A percentile compares a stretch with the other conserved stretches of the same genome.
phyloP scores from a whole-genome alignment of 495 filamentous ascomycete species.

The Cenococcum geophilum region DNA sequence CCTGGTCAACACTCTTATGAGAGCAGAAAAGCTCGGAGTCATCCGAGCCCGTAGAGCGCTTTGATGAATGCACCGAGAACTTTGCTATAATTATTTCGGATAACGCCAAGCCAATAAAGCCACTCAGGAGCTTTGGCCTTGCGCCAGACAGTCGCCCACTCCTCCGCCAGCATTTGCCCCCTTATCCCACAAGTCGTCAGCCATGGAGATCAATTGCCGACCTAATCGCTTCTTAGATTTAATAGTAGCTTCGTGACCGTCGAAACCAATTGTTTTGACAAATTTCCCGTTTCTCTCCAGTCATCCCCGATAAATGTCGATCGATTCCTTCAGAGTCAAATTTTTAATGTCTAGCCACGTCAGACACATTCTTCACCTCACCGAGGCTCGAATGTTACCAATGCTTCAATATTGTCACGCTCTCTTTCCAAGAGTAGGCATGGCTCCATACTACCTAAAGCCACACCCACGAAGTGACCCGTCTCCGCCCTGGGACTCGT shows the following conservation, averaged over 20 bases:
- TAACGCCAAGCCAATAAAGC: constrained; percentile 7
- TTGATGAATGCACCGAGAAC: neutral
- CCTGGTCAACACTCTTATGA: neutral
- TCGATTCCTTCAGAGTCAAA: too few species aligned
- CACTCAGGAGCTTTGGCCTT: neutral
- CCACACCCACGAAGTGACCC: too few species aligned
- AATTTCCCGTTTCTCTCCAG: neutral
- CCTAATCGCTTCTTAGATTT: neutral
- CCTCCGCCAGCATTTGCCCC: neutral
- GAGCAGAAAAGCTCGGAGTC: neutral
- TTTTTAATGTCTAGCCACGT: too few species aligned
- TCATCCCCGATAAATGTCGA: neutral
- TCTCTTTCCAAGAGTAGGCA: too few species aligned
- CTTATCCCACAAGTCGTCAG: neutral
- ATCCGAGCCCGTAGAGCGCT: neutral
- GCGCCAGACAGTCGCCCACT: neutral
- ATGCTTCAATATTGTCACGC: too few species aligned
- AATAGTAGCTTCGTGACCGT: neutral
- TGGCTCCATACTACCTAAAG: too few species aligned
- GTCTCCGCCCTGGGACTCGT: too few species aligned
- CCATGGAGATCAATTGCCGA: neutral
- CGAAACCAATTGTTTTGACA: neutral
- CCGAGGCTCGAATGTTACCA: too few species aligned
- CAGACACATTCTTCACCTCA: too few species aligned
- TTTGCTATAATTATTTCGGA: neutral